Conservation (phyloP, 1,139 yeast species). For the Suhomyces kunorum region DNA sequence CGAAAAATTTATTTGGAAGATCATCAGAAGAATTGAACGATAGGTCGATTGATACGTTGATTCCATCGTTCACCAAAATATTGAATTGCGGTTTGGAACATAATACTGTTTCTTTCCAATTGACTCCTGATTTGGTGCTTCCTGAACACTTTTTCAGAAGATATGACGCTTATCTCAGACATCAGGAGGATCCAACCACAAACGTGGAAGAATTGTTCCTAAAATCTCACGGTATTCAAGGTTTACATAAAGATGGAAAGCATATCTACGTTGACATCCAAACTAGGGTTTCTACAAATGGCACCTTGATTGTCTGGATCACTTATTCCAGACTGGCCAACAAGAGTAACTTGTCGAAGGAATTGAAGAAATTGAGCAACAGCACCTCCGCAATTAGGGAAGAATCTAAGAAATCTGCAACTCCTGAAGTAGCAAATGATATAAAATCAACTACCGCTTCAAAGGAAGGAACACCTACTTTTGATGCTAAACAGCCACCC, state of each 20-base stretch:
- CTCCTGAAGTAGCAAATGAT: neutral
- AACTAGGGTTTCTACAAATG: constrained; percentile 64
- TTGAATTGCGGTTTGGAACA: constrained; percentile 50
- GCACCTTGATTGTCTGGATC: constrained; percentile 76
- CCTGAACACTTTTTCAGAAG: constrained; percentile 90
- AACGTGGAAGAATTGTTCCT: constrained; percentile 45
- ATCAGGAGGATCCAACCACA: constrained; percentile 14
- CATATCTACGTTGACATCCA: constrained; percentile 72
- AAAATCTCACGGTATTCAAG: constrained; percentile 65
- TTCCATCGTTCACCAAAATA: constrained; percentile 66
- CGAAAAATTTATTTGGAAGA: constrained; percentile 76
- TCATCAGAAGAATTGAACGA: constrained; percentile 49
- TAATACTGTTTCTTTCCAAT: constrained; percentile 35
- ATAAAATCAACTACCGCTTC: neutral
- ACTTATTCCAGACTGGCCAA: constrained; percentile 64
- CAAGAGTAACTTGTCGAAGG: constrained; percentile 25
- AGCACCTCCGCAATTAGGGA: constrained; percentile 25
- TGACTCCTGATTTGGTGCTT: constrained; percentile 60
- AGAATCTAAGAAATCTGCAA: neutral
- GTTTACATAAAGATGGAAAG: constrained; percentile 70
- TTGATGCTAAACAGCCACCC: neutral
- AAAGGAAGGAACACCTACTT: neutral
- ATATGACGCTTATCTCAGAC: constrained; percentile 35
- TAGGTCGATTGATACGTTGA: constrained; percentile 52
- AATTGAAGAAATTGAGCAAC: constrained; percentile 27